Base-by-base conservation (phyloP, 2,329 filamentous ascomycete genomes). In the Xylariales sp. region DNA sequence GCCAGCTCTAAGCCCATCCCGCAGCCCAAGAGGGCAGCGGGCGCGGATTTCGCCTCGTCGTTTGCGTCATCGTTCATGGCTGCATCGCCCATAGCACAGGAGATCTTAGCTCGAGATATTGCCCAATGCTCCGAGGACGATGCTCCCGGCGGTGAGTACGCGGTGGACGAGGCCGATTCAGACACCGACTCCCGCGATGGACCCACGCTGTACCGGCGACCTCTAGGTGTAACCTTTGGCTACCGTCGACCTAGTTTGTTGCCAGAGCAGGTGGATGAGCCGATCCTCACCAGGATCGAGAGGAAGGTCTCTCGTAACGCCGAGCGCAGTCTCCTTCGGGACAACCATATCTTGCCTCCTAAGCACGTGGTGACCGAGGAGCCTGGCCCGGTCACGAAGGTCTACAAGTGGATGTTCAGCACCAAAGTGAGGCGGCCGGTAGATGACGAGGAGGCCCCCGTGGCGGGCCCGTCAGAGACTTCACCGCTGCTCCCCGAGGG, bases 161-260 rank as follows among this genome's bases (percentile, higher is more conserved):
- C 36, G 16, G 54, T 53, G 11, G 50, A 55, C 21, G 52, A 59
- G 15, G 55, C 53, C 13, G 53, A 54, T 18, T 57, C 57, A 13
- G 52, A 49, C 19, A 49, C 51, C 3, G 61, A 60, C 5, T 48
- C 56, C 5, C 61, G 63, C 10, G 53, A 55, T 14, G 63, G 63
- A n/a, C 72, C 66, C 39, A 67, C 61, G 55, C 72, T 71, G 50
- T 95, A 93, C 63, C 79, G 85, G 39, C 77, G 88, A 31, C 87
- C 88, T 1, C 85, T 81, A 48, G 85, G 83, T 54, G 81, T 93
- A 29, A 81, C 83, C 20, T 86, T 78, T 42, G 85, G 83, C 11
- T 82, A 83, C 17, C 74, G 80, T 2, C 73, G 88, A 38, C 82
- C 84, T 4, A 76, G 83, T 5, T 71, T 94, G 41, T 74, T 87